Base-by-base conservation (phyloP, 768 basidiomycete genomes). In the Ramaria rubella region DNA sequence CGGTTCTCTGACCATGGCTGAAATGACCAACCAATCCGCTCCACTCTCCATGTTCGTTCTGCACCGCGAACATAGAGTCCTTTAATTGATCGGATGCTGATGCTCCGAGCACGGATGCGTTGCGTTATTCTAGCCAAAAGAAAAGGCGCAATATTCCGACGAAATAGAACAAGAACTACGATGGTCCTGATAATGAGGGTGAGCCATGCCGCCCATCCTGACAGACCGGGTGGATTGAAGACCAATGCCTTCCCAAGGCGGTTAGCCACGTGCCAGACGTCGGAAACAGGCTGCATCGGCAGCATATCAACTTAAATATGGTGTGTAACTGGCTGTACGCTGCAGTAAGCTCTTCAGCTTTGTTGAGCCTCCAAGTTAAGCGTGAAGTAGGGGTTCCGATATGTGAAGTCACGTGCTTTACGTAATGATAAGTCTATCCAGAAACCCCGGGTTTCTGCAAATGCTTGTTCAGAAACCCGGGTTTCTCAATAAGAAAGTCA, bases 41-140 rank as follows among this genome's bases (percentile, higher is more conserved):
- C 86, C n/a, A 85, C 75, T 29, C 75, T 77, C 71, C 80, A 80
- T 26, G 76, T 79, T 52, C 75, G 71, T 49, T 66, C 69, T 27
- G 83, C 82, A 29, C 72, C 73, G 45, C 80, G 77, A 59, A 87
- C 77, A 68, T 85, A 88, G 21, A 90, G 72, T 31, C 88, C 88
- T 52, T 87, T 83, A 58, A 91, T 81, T 19, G 88, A 91, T 53
- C 86, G 80, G 36, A 86, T 72, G 65, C 88, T 90, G 55, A 90
- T 77, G 66, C 85, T 88, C 38, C 82, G 80, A 31, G 89, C 76
- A 29, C 83, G 82, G 58, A 90, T 72, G 61, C 77, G 77, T 33
- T 64, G 68, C n/a, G 84, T 85, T 54, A 82, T 70, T 42, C 77
- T 75, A 50, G 77, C 73, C 30, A 90, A 74, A 44, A 85, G 66